A percentile compares a stretch with the other conserved stretches of the same genome.
Evolutionary conservation across 495 filamentous ascomycete genomes (phyloP).

Genomic region (Penicillium cinerascens): DNA sequence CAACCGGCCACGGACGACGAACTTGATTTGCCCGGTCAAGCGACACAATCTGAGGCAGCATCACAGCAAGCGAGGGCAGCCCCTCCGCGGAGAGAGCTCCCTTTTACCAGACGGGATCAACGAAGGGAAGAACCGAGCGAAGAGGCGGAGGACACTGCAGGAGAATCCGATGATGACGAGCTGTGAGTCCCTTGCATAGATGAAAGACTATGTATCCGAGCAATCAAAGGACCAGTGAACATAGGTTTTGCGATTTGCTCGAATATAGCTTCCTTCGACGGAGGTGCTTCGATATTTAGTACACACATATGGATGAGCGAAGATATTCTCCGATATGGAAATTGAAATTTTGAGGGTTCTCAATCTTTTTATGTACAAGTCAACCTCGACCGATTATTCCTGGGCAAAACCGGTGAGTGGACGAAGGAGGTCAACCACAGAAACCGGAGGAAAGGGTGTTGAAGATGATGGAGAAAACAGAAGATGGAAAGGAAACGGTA

Average conservation of each 20-base stretch:
- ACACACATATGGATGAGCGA: background rate
- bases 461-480: constrained; percentile 20
- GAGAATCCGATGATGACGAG: constrained; percentile 54
- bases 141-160: constrained; percentile 33
- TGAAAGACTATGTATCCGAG: background rate
- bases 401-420: constrained; percentile 20
- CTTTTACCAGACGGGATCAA: constrained; percentile 28
- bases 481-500: constrained; percentile 23
- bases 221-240: background rate
- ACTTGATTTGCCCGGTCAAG: background rate
- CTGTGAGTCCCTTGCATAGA: constrained; percentile 23
- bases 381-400: constrained; percentile 29
- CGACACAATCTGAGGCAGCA: background rate
- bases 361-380: constrained; percentile 46
- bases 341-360: constrained; percentile 28
- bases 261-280: background rate
- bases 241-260: background rate
- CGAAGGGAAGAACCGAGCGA: constrained; percentile 4
- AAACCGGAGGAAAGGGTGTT: constrained; percentile 21
- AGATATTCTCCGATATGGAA: constrained; percentile 18
- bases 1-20: constrained; percentile 41
- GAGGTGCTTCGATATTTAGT: background rate
- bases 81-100: constrained; percentile 37
- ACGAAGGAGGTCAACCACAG: constrained; percentile 24
- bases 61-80: constrained; percentile 4